These are phyloP conservation scores for Limnanthes douglasii DNA, from an alignment of 345 rosid genomes.

Conservation along the genomic window DNA sequence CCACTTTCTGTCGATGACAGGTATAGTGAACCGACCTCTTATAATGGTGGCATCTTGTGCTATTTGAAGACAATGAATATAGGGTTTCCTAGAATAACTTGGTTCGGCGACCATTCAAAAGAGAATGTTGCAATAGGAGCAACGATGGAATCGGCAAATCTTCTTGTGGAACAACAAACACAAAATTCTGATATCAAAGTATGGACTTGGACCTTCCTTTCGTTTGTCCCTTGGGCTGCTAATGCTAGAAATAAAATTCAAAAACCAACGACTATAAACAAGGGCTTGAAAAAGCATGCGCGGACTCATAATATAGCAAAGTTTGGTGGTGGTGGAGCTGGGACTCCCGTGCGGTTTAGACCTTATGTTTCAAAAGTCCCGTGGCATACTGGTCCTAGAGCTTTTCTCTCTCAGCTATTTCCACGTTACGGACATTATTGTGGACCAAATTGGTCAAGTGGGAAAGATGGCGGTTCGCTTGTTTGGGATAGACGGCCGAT, in stretches of 20 bases:
- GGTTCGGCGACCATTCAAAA: conserved; percentile 19
- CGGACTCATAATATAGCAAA: conserved; percentile 13
- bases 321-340: conserved; percentile 6
- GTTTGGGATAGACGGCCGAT: conserved; percentile 92
- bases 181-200: conserved; percentile 26
- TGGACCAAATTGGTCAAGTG: conserved; percentile 99
- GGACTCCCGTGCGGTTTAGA: conserved; percentile 45
- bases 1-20: too few species aligned
- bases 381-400: conserved; percentile 90
- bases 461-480: conserved; percentile 66
- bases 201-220: conserved; percentile 50
- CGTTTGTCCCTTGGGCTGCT: conserved; percentile 40
- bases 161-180: conserved; percentile 18
- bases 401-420: conserved; percentile 75
- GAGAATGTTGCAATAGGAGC: conserved; percentile 21
- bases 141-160: conserved; percentile 16
- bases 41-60: too few species aligned
- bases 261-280: conserved; percentile 49
- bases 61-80: conserved; percentile 28
- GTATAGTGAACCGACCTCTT: too few species aligned
- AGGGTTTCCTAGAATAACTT: conserved; percentile 23
- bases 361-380: conserved; percentile 92
- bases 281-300: conserved; percentile 37
- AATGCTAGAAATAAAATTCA: conserved; percentile 13
- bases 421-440: conserved; percentile 95